These are phyloP conservation scores for Phytopythium delawarense DNA, from an alignment of 352 stramenopile genomes.

Conservation along the genomic window DNA sequence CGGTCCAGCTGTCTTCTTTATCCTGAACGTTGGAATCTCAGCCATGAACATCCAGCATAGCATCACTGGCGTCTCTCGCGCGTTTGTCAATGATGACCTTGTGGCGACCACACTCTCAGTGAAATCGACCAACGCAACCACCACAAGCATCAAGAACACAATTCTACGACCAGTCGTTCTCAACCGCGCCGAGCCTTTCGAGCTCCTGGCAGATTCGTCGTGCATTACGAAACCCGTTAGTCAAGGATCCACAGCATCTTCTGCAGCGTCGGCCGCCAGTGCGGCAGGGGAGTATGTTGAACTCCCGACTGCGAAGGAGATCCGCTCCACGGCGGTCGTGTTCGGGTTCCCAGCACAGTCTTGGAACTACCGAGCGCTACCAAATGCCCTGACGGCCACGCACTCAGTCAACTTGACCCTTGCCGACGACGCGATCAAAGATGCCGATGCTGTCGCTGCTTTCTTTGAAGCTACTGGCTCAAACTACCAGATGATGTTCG, in stretches of 20 bases:
- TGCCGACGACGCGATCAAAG: background rate
- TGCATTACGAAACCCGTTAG: constrained; percentile 10
- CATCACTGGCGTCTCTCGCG: constrained; percentile 21
- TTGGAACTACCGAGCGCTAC: constrained; percentile 40
- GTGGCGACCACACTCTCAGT: constrained; percentile 1
- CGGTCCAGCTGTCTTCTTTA: too few species aligned
- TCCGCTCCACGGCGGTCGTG: constrained; percentile 30
- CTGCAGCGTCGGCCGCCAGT: constrained; percentile 3
- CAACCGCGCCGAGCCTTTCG: constrained; percentile 21
- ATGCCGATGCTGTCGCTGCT: constrained; percentile 8
- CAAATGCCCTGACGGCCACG: constrained; percentile 12
- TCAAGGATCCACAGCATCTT: background rate
- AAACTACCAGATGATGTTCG: constrained; percentile 22
- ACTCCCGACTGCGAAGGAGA: constrained; percentile 21
- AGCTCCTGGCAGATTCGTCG: constrained; percentile 20
- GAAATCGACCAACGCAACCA: background rate
- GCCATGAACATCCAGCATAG: constrained; percentile 33
- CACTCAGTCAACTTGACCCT: constrained; percentile 16
- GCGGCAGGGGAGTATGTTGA: constrained; percentile 14
- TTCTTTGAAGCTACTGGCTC: constrained; percentile 19
- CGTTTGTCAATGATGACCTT: constrained; percentile 29
- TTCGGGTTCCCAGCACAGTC: constrained; percentile 31
- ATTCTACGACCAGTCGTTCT: constrained; percentile 27
- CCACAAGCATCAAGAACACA: constrained; percentile 27
- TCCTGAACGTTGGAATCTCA: background rate